Base-by-base conservation (phyloP, 2,329 filamentous ascomycete species). In the Escovopsis sp. region DNA sequence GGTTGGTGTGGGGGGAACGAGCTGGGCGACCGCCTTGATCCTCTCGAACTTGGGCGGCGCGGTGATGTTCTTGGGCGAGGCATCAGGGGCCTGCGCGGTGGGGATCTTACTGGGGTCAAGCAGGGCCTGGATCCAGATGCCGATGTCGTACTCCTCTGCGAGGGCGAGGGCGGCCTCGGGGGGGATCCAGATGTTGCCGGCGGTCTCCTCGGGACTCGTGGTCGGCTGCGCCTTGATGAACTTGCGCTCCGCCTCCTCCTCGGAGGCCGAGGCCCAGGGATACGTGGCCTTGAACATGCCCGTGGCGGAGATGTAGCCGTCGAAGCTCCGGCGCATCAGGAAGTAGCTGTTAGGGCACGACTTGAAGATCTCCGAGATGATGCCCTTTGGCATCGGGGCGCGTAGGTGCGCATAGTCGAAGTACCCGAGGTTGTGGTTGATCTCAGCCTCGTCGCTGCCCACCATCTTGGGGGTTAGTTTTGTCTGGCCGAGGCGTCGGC, bases 381-480 rank as follows among this genome's bases (percentile, higher is more conserved):
- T 80, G 49, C 91, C 87, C 63, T 88, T 91, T 40, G 91, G 91
- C 38, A 98, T 68, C 12, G 91, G 89, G 47, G 88, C 89, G 56
- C 89, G 83, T 40, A 98, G 72, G 60, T 98, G 91, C 50, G 88
- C 89, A 62, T 98, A 98, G 63, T 96, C 91, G 59, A 98, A 94
- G 38, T 81, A 77, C 41, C 85, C 86, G 47, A 91, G 69, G 51
- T 82, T 79, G 51, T 81, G 72, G 51, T 81, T 72, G 38, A 77
- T 70, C 59, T 85, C 85, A 44, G 79, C 76, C 50, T 85, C 80
- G 49, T 85, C 80, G 60, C 79, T 77, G 52, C 82, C 78, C 32
- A 80, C 78, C 55, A 86, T 79, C 66, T 87, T 91, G 41, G 88
- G 79, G 9, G 81, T 80, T 49, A 98, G 73, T 63, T 93, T 84